Evolutionary conservation across 2,329 filamentous ascomycete species (phyloP), one percentile per base, ranked within the genome.

Genomic region (Calonectria leucothoes): DNA sequence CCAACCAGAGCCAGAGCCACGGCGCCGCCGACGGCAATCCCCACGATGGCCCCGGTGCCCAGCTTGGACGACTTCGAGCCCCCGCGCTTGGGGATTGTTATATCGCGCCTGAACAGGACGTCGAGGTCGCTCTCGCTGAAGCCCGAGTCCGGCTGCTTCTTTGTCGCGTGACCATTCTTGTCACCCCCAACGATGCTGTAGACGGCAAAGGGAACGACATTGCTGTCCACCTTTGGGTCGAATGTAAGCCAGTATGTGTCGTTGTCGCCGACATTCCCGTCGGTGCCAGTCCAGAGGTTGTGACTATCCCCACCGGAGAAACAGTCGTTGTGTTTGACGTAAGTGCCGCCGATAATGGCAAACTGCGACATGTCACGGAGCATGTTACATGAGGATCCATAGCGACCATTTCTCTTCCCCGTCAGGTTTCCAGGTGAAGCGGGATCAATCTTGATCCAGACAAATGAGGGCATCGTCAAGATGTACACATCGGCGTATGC

Each of bases 261-360:
- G 45, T 84, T 81, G 35, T 84, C 79, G n/a, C 69, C 63, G 4
- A 81, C 77, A 48, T 87, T 87, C 42, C 87, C 85, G 70, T 86
- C 83, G 20, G 39, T 71, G 10, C 89, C 88, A 12, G 91, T 79
- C 78, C 90, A 87, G 74, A 90, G 83, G 76, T 90, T 90, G 80
- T 91, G 89, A 17, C 87, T 87, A 11, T 89, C 90, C 83, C 86
- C 89, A 8, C 4, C 84, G 83, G 4, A 83, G 82, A 78, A 1
- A 17, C 37, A 42, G 5, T 92, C 89, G 77, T 83, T 76, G 39
- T 85, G 79, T 10, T 83, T 75, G 0, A 89, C 87, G 72, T 91
- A 92, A 39, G 85, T 87, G 29, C 91, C 91, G 29, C 91, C 90
- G 57, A 91, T 89, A 70, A 92, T 85, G 27, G 92, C 81, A 89